A percentile compares a stretch with the other conserved stretches of the same genome.
Conservation (phyloP, 2,329 filamentous ascomycete genomes). For the Mollisiaceae sp. region DNA sequence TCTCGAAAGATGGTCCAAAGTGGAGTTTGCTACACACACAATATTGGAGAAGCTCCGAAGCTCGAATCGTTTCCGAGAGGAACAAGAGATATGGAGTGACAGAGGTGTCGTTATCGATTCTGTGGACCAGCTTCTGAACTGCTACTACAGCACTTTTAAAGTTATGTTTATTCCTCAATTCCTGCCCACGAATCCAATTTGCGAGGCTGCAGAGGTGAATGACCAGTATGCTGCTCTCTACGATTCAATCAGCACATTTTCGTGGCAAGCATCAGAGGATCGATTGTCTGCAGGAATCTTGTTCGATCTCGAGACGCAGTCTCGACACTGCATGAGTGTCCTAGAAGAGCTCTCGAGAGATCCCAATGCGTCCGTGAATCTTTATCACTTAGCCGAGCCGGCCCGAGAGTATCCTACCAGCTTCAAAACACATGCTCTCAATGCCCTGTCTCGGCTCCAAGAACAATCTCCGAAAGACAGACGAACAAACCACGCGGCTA, state of each 20-base stretch:
- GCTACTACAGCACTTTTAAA: slow-evolving; percentile 11
- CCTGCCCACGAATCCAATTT: no score
- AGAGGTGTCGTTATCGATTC: slow-evolving; percentile 9
- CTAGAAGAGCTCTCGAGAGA: background rate
- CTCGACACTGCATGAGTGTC: background rate
- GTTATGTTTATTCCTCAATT: slow-evolving; percentile 16
- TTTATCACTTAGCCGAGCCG: background rate
- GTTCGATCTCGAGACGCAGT: no score
- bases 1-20: slow-evolving; percentile 9
- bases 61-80: background rate
- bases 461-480: background rate
- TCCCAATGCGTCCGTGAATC: background rate
- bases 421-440: background rate
- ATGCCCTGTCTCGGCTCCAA: background rate
- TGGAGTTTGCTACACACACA: slow-evolving; percentile 17
- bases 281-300: no score
- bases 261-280: no score
- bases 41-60: slow-evolving; percentile 9
- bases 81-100: slow-evolving; percentile 11
- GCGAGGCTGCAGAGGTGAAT: no score
- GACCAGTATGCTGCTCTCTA: no score
- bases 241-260: no score
- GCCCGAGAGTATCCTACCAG: background rate
- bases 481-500: background rate
- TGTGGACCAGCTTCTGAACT: slow-evolving; percentile 9